Percentiles rank a stretch among this genome's conserved stretches.
Conservation (phyloP, 768 basidiomycete species). For the Naganishia vaughanmartiniae region DNA sequence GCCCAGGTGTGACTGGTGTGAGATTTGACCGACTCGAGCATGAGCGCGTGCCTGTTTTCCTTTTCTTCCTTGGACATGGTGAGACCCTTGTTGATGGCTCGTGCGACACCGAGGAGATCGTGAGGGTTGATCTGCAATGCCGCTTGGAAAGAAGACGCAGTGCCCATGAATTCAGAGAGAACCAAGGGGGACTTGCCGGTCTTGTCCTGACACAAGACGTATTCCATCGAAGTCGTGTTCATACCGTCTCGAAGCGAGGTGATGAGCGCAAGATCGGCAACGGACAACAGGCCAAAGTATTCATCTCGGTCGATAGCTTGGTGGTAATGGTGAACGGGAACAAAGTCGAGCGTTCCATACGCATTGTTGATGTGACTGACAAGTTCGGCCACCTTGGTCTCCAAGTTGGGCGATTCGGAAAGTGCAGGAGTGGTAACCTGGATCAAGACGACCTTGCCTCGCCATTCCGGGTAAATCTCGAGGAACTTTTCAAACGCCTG, state of each 20-base stretch:
- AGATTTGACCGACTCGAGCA: conserved; percentile 81
- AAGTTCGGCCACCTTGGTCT: conserved; percentile 86
- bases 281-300: conserved; percentile 89
- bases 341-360: conserved; percentile 89
- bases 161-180: conserved; percentile 96
- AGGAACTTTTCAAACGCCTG: conserved; percentile 93
- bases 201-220: conserved; percentile 85
- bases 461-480: conserved; percentile 91
- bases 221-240: conserved; percentile 99
- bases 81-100: conserved; percentile 84
- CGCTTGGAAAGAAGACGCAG: conserved; percentile 83
- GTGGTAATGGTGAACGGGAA: conserved; percentile 97
- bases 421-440: conserved; percentile 93
- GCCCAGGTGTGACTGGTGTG: conserved; percentile 97
- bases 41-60: conserved; percentile 64
- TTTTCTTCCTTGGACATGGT: conserved; percentile 78
- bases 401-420: conserved; percentile 87
- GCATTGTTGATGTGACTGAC: conserved; percentile 94
- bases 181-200: conserved; percentile 79
- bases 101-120: conserved; percentile 86
- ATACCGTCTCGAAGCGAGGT: conserved; percentile 95
- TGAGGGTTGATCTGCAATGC: conserved; percentile 92
- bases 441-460: conserved; percentile 66
- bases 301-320: conserved; percentile 97
- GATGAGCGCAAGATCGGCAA: conserved; percentile 90